A percentile compares a stretch with the other conserved stretches of the same genome.
Conservation (phyloP, 495 filamentous ascomycete genomes). For the Apiosordaria backusii region DNA sequence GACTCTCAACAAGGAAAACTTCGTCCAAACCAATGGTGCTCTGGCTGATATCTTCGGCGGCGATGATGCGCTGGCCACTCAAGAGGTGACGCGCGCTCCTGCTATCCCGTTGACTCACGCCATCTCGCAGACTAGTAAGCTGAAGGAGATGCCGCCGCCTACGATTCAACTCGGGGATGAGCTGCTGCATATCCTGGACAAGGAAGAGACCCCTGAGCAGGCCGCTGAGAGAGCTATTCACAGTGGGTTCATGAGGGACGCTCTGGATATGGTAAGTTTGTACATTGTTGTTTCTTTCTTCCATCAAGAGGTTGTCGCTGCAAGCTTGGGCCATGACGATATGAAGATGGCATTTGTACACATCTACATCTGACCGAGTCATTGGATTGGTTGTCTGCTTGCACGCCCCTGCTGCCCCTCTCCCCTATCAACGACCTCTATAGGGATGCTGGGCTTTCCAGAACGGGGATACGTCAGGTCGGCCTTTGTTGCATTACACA, state of each 20-base stretch:
- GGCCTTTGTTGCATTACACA: slow-evolving; percentile 2
- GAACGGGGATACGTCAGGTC: neutral
- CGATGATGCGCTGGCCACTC: neutral
- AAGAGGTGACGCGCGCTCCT: slow-evolving; percentile 18
- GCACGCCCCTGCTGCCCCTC: neutral
- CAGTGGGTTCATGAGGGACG: slow-evolving; percentile 65
- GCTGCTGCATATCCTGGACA: slow-evolving; percentile 10
- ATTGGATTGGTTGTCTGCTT: neutral
- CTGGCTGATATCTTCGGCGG: neutral
- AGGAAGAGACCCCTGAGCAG: slow-evolving; percentile 28
- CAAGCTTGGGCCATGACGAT: neutral
- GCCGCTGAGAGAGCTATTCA: slow-evolving; percentile 42
- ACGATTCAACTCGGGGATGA: slow-evolving; percentile 14
- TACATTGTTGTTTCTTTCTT: neutral
- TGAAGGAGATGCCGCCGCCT: slow-evolving; percentile 20
- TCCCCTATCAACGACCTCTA: neutral
- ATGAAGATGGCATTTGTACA: neutral
- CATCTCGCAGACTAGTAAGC: slow-evolving; percentile 30
- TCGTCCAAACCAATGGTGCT: neutral
- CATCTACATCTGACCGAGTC: neutral
- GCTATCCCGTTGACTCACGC: slow-evolving; percentile 19
- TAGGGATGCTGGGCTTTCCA: neutral
- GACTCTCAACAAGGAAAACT: neutral
- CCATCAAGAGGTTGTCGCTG: neutral
- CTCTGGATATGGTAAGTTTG: slow-evolving; percentile 59